Percentiles rank a stretch among this genome's conserved stretches.
Evolutionary conservation across 192 early-diverging fungal species (phyloP).

Genomic region (Helicostylum pulchrum): DNA sequence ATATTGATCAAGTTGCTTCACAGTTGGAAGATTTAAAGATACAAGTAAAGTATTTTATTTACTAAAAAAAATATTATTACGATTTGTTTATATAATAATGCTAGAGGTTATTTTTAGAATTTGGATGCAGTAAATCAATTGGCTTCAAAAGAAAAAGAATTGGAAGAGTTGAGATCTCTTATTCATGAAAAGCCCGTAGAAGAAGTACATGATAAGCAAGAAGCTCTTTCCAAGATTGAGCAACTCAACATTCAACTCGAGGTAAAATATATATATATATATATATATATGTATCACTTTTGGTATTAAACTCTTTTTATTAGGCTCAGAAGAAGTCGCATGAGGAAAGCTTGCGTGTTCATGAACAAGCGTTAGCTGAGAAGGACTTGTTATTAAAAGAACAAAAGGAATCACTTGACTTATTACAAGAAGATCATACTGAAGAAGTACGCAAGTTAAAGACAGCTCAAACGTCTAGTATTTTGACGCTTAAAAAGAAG

Average conservation of each 20-base stretch:
- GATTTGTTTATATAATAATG: neutral
- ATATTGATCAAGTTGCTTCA: slow-evolving; percentile 22
- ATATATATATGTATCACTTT: neutral
- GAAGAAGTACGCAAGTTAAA: slow-evolving; percentile 17
- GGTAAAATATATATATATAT: slow-evolving; percentile 8
- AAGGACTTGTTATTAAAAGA: slow-evolving; percentile 31
- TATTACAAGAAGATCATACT: slow-evolving; percentile 18
- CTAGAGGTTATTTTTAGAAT: slow-evolving; percentile 22
- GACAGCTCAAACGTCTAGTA: slow-evolving; percentile 12
- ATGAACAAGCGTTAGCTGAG: slow-evolving; percentile 30
- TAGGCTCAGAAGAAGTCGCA: slow-evolving; percentile 29
- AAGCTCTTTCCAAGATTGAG: slow-evolving; percentile 13
- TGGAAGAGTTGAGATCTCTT: slow-evolving; percentile 21
- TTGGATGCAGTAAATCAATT: slow-evolving; percentile 28
- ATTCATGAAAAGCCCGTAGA: slow-evolving; percentile 5
- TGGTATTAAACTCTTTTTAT: neutral
- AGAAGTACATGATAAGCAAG: neutral
- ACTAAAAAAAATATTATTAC: too few relatives aligned
- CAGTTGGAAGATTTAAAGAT: slow-evolving; percentile 31
- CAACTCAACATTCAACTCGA: slow-evolving; percentile 11
- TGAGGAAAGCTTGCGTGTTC: slow-evolving; percentile 29
- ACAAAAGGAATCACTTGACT: slow-evolving; percentile 19
- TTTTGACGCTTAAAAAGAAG: slow-evolving; percentile 16
- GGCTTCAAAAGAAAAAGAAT: slow-evolving; percentile 27
- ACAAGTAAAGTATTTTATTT: slow-evolving; percentile 19